A percentile compares a stretch with the other conserved stretches of the same genome.
These are phyloP conservation scores for Wickerhamia fluorescens DNA, from an alignment of 805 yeast genomes.

Conservation along the genomic window DNA sequence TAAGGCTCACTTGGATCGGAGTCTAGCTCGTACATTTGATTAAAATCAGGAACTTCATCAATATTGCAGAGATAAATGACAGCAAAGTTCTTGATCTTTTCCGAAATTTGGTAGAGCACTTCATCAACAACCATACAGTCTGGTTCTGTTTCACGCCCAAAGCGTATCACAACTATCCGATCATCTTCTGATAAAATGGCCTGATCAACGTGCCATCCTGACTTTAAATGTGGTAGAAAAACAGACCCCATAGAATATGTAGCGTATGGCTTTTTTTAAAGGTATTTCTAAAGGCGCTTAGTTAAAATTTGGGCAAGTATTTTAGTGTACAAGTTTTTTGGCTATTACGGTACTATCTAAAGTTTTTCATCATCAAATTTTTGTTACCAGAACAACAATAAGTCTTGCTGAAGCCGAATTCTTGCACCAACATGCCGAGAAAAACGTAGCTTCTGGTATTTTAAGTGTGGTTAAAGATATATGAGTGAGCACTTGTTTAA, in stretches of 20 bases:
- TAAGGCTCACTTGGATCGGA: slow-evolving; percentile 54
- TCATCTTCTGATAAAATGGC: slow-evolving; percentile 91
- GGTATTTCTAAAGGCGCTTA: too few relatives aligned
- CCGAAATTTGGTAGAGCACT: slow-evolving; percentile 68
- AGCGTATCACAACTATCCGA: slow-evolving; percentile 77
- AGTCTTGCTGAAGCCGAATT: too few relatives aligned
- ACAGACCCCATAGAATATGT: slow-evolving; percentile 64
- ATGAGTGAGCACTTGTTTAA: too few relatives aligned
- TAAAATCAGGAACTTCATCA: slow-evolving; percentile 85
- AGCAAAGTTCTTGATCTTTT: slow-evolving; percentile 81
- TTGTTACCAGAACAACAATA: too few relatives aligned
- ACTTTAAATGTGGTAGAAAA: slow-evolving; percentile 68
- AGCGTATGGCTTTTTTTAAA: too few relatives aligned
- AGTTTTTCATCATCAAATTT: too few relatives aligned
- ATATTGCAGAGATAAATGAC: slow-evolving; percentile 84
- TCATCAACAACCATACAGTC: slow-evolving; percentile 92
- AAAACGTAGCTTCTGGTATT: too few relatives aligned
- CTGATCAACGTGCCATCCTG: slow-evolving; percentile 98
- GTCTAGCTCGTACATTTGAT: slow-evolving; percentile 76
- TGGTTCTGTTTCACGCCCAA: slow-evolving; percentile 71
- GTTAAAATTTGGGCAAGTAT: too few relatives aligned
- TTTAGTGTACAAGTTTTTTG: too few relatives aligned
- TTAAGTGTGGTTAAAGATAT: too few relatives aligned
- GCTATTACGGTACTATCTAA: too few relatives aligned
- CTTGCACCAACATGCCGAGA: too few relatives aligned